phyloP scores from a whole-genome alignment of 176 grass and related monocot species.

The Oryza punctata region DNA sequence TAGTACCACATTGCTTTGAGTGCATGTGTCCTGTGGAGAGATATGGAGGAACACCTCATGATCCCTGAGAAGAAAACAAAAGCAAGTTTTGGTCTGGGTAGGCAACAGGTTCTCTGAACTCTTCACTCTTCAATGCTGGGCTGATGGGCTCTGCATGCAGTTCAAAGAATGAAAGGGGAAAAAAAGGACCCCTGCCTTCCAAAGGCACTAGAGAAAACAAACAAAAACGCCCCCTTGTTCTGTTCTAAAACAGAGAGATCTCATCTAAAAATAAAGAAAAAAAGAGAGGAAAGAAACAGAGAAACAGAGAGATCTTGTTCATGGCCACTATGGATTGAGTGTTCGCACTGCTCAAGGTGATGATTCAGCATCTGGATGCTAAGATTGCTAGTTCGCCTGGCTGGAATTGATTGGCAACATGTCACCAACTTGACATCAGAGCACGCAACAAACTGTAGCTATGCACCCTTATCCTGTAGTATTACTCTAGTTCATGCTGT shows the following conservation, averaged over 20 bases:
- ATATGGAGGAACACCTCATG: slow-evolving; percentile 27
- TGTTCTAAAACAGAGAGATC: neutral
- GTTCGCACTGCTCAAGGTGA: neutral
- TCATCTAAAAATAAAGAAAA: neutral
- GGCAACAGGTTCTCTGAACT: slow-evolving; percentile 46
- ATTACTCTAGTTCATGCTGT: neutral
- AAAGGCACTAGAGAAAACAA: slow-evolving; percentile 37
- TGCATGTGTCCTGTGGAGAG: slow-evolving; percentile 45
- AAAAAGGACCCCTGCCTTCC: slow-evolving; percentile 26
- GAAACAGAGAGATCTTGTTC: neutral
- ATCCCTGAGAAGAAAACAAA: slow-evolving; percentile 49
- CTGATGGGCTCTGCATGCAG: neutral
- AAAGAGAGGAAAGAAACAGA: no score
- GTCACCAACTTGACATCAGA: slow-evolving; percentile 10
- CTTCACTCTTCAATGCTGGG: slow-evolving; percentile 13
- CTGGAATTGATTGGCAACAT: slow-evolving; percentile 8
- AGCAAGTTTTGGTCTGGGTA: slow-evolving; percentile 32
- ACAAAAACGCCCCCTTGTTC: slow-evolving; percentile 28
- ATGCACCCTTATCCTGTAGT: neutral
- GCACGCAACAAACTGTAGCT: neutral
- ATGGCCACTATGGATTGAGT: neutral
- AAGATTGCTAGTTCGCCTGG: neutral
- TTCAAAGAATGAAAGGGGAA: neutral
- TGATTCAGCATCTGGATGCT: neutral
- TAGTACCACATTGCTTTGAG: neutral